Evolutionary conservation across 768 basidiomycete species (phyloP).

Genomic region (Inosperma sp.): DNA sequence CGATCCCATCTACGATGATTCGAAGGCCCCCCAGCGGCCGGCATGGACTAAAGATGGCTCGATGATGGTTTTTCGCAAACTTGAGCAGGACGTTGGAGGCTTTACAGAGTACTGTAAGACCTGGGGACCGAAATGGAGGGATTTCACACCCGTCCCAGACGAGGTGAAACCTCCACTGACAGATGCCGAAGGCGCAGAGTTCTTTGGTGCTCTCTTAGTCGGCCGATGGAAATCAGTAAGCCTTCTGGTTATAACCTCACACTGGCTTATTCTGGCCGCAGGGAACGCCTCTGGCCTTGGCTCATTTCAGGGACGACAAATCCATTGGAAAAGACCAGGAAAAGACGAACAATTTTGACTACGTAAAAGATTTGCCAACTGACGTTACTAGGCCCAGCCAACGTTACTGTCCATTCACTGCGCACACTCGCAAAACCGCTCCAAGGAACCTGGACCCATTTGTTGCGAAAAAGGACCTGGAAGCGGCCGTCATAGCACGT

Average conservation of each 20-base stretch:
- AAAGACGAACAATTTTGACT: slow-evolving; percentile 32
- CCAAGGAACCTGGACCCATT: slow-evolving; percentile 25
- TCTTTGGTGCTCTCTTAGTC: slow-evolving; percentile 30
- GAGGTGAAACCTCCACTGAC: too few species aligned
- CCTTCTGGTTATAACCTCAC: neutral
- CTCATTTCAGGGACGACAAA: slow-evolving; percentile 25
- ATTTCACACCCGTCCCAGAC: too few species aligned
- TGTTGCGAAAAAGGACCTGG: slow-evolving; percentile 1
- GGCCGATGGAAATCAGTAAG: slow-evolving; percentile 20
- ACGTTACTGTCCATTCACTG: slow-evolving; percentile 33
- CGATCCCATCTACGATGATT: too few species aligned
- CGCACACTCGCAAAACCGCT: slow-evolving; percentile 30
- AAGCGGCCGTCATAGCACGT: neutral
- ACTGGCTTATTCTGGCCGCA: neutral
- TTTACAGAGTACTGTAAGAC: slow-evolving; percentile 20
- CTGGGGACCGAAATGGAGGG: slow-evolving; percentile 4
- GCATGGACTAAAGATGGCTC: slow-evolving; percentile 32
- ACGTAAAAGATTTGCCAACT: slow-evolving; percentile 15
- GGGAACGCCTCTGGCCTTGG: slow-evolving; percentile 31
- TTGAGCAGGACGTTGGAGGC: slow-evolving; percentile 29
- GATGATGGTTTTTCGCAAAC: slow-evolving; percentile 32
- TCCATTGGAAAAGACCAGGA: slow-evolving; percentile 12
- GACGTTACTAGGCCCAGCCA: slow-evolving; percentile 5
- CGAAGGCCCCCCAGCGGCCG: slow-evolving; percentile 22
- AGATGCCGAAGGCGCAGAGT: slow-evolving; percentile 14